These are phyloP conservation scores for Vanrija sp. DNA, from an alignment of 1,284 basidiomycete genomes.

Conservation along the genomic window DNA sequence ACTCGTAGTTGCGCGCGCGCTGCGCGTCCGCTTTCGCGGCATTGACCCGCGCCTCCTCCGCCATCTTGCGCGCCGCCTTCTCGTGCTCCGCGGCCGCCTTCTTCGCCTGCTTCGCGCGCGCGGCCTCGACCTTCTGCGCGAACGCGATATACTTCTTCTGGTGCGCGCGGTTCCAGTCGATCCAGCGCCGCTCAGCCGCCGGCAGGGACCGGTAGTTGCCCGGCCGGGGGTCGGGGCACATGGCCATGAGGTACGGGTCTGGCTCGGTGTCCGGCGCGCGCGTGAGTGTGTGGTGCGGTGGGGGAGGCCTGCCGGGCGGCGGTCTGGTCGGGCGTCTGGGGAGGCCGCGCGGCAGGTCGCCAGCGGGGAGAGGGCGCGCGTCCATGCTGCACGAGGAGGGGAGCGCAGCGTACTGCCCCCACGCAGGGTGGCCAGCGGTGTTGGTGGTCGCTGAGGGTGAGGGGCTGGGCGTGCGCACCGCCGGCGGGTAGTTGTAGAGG, in stretches of 20 bases:
- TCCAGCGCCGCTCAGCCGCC: constrained; percentile 6
- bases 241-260: not conserved
- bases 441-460: not conserved
- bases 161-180: constrained; percentile 16
- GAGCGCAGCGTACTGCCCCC: too few species aligned
- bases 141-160: constrained; percentile 14
- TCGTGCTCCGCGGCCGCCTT: constrained; percentile 7
- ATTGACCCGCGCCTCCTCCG: constrained; percentile 9
- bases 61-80: not conserved
- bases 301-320: not conserved
- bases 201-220: constrained; percentile 8
- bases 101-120: not conserved
- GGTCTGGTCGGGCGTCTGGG: not conserved
- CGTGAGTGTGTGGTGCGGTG: not conserved
- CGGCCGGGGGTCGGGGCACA: constrained; percentile 8
- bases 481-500: not conserved
- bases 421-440: too few species aligned
- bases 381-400: too few species aligned
- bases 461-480: not conserved
- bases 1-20: constrained; percentile 1
- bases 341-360: not conserved
- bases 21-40: constrained; percentile 14
- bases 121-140: not conserved
- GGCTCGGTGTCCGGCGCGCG: not conserved
- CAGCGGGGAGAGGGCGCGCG: too few species aligned